Evolutionary conservation across 78 protist species (phyloP), one percentile per base, ranked within the genome.

Genomic region (Dictyostelium brefeldianum): DNA sequence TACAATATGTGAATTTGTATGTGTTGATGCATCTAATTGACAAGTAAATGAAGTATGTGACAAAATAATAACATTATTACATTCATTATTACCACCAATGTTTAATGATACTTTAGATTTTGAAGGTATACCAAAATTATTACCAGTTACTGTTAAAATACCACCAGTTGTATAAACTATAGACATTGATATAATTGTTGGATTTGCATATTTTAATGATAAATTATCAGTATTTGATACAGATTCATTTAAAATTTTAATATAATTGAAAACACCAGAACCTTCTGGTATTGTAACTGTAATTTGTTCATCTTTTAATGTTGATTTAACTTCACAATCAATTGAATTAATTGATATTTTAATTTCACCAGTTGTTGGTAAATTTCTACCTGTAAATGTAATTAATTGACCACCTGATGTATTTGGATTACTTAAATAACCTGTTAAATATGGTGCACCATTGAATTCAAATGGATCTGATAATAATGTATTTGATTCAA

Each of bases 381-480:
- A 59, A n/a, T 59, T 59, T 59, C 69, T 59, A 7, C 69, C 69
- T 17, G 18, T 9, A 7, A 59, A n/a, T 59, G 69, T 7, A n/a
- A 59, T 59, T 7, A n/a, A 17, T 17, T 59, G 27, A 51, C 56
- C 56, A n/a, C 69, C 69, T 18, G 1, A 0, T 6, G 69, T 59
- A 7, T 10, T 17, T n/a, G 69, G 69, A 18, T 11, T 59, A 7
- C 27, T 18, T 59, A 2, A 11, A 59, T 15, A 59, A 7, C 18
- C 1, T 59, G 69, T 7, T 59, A 59, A 59, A 59, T 17, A 59
- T 59, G 69, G 69, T 59, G 69, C 69, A 59, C 69, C 69, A 59
- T 17, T 59, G 27, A 18, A 59, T 17, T 59, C 3, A 6, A 59
- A 59, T 7, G 69, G 22, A n/a, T 59, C 69, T n/a, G 69, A 59